Conservation (phyloP, 495 filamentous ascomycete species). For the Aspergillus biplanus region DNA sequence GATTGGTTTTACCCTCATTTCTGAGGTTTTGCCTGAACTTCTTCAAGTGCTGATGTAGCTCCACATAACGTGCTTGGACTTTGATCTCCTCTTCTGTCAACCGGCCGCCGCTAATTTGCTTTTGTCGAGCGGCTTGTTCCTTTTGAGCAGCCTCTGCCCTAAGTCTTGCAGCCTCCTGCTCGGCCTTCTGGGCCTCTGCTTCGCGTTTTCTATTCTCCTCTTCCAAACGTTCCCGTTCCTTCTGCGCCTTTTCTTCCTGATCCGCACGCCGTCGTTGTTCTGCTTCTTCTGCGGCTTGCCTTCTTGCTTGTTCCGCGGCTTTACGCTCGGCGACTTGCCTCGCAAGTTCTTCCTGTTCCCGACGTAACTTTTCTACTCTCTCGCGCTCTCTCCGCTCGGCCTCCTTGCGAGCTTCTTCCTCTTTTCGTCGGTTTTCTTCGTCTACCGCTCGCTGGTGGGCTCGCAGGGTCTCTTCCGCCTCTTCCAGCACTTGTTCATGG, state of each 20-base stretch:
- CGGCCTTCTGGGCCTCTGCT: slow-evolving; percentile 40
- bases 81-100: slow-evolving; percentile 41
- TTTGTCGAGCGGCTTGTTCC: slow-evolving; percentile 33
- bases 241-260: slow-evolving; percentile 55
- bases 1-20: slow-evolving; percentile 52
- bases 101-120: slow-evolving; percentile 32
- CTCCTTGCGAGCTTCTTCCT: slow-evolving; percentile 42
- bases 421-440: slow-evolving; percentile 36
- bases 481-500: slow-evolving; percentile 65
- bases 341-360: slow-evolving; percentile 43
- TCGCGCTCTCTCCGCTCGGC: slow-evolving; percentile 44
- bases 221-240: slow-evolving; percentile 46
- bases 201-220: slow-evolving; percentile 44
- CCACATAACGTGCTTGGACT: slow-evolving; percentile 63
- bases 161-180: slow-evolving; percentile 33
- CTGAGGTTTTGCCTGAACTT: slow-evolving; percentile 61
- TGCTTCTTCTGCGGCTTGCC: slow-evolving; percentile 42
- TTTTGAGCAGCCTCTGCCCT: slow-evolving; percentile 31
- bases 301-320: slow-evolving; percentile 46
- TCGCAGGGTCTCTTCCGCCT: slow-evolving; percentile 52
- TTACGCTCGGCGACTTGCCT: slow-evolving; percentile 47
- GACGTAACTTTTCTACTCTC: slow-evolving; percentile 38
- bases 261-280: slow-evolving; percentile 47
- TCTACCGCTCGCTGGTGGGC: slow-evolving; percentile 42
- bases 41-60: slow-evolving; percentile 76